Conservation (phyloP, 306 rosid genomes). For the Aeschynomene evenia region DNA sequence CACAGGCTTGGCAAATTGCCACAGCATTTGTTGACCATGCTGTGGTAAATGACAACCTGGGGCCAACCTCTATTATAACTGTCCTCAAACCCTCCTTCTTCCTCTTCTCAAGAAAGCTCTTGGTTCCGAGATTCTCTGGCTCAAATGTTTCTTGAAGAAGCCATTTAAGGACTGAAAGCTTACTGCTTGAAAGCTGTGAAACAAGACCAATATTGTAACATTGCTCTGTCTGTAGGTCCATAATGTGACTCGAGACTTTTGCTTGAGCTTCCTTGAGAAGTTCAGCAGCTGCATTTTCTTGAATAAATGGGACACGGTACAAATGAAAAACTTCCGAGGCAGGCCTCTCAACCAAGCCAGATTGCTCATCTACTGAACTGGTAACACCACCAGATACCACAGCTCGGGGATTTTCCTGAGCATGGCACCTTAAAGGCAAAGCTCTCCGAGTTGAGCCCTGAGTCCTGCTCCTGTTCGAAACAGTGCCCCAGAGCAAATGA, state of each 20-base stretch:
- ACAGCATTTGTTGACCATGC: conserved; percentile 96
- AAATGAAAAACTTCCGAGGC: conserved; percentile 57
- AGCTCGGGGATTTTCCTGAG: conserved; percentile 52
- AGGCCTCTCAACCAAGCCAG: conserved; percentile 51
- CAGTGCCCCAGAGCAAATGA: conserved; percentile 51
- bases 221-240: conserved; percentile 71
- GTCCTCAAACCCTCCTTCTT: conserved; percentile 55
- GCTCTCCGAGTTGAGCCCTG: conserved; percentile 35
- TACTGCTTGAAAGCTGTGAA: conserved; percentile 47
- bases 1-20: conserved; percentile 83
- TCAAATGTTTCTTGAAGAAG: conserved; percentile 88
- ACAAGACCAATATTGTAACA: conserved; percentile 70
- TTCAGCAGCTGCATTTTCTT: conserved; percentile 66
- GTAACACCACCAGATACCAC: conserved; percentile 48
- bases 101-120: conserved; percentile 81
- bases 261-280: conserved; percentile 65
- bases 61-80: conserved; percentile 81
- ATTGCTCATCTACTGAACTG: conserved; percentile 44
- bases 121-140: conserved; percentile 72
- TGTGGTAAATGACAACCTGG: conserved; percentile 84
- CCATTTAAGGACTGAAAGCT: conserved; percentile 67
- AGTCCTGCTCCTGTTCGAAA: conserved; percentile 5
- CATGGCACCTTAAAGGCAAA: conserved; percentile 47
- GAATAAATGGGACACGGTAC: conserved; percentile 66
- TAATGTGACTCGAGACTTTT: conserved; percentile 67